Base-by-base conservation (phyloP, 2,329 filamentous ascomycete genomes). In the Sarocladium oryzae region DNA sequence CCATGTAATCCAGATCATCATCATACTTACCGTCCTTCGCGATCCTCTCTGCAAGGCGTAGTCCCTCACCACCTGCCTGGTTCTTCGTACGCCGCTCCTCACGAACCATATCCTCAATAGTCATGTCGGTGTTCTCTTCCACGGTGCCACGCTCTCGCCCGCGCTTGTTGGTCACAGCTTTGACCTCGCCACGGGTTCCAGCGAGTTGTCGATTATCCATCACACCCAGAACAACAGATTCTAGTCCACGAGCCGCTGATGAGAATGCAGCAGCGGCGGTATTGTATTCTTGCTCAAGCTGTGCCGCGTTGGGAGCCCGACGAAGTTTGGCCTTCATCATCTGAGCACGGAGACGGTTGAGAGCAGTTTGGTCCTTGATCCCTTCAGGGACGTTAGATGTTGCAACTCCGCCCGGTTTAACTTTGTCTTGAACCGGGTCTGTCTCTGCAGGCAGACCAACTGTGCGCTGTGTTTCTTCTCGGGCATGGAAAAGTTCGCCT, bases 271-370 rank as follows among this genome's bases (percentile, higher is more conserved):
- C 80, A 15, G 86, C 77, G 1, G 89, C 89, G 30, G 78, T 76
- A 58, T 90, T 88, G 71, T 96, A 99, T 58, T 93, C 85, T 18
- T 81, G 79, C 64, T 99, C 89, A 2, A 99, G 78, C 57, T 85
- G 78, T 2, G 81, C 81, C 1, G 83, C 86, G 57, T 95, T 84
- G 0, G 89, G 79, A 0, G 88, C 83, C 15, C 85, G 85, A 54
- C 84, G 86, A 43, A 99, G 73, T 63, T 95, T 95, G 4, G 93
- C 93, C 65, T 95, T 96, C 86, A 99, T 92, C 75, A 97, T 85
- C 61, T 93, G 87, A 0, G 93, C 93, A 57, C 92, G 91, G 48
- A 99, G 78, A 54, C 88, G 84, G 68, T 99, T 99, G 51, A 99
- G 74, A 0, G 84, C 75, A 0, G 89, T 93, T 61, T 87, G 83